Evolutionary conservation across 352 stramenopile species (phyloP), one percentile per base, ranked within the genome.

Genomic region (Thraustochytrium striatum): DNA sequence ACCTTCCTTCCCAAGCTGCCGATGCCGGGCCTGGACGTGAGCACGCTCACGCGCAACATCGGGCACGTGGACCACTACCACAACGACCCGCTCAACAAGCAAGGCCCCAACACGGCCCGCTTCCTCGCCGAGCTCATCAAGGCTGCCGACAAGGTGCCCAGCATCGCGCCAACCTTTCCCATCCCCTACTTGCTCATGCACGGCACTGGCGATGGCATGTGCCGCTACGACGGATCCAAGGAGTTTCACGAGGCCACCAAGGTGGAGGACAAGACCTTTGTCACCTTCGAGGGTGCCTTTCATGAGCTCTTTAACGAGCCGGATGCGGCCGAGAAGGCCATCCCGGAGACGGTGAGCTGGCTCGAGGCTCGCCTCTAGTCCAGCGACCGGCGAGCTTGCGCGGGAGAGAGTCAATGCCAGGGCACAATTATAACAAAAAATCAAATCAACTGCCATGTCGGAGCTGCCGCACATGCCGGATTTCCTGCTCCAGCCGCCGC

Each of bases 1-100:
- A 5, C 52, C 2, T 50, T 83, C 30, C 38, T 84, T 8, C 80
- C 80, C 39, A 84, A 84, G 50, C 28, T 84, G 13, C 28, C 35
- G 2, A 47, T 57, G 1, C 32, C 80, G 35, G 16, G 5, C 19
- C 62, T 84, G n/a, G 80, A 78, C 28, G 32, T 61, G n/a, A 30
- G 21, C 33, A 65, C 61, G 11, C 30, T 84, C n/a, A 72, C 61
- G 52, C 61, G 69, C 35, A 61, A 83, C 44, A 58, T 62, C 0
- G 38, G 39, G n/a, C 57, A 80, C 21, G n/a, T 84, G 25, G 80
- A 84, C 36, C 44, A 72, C 25, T 84, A 84, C 70, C 7, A 65
- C 30, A 69, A 61, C 21, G 80, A 84, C 38, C 69, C 79, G 1
- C 72, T 82, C 32, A 79, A 65, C 44, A 72, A 44, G 21, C 52